Conservation (phyloP, 495 filamentous ascomycete genomes). For the Neurospora terricola region DNA sequence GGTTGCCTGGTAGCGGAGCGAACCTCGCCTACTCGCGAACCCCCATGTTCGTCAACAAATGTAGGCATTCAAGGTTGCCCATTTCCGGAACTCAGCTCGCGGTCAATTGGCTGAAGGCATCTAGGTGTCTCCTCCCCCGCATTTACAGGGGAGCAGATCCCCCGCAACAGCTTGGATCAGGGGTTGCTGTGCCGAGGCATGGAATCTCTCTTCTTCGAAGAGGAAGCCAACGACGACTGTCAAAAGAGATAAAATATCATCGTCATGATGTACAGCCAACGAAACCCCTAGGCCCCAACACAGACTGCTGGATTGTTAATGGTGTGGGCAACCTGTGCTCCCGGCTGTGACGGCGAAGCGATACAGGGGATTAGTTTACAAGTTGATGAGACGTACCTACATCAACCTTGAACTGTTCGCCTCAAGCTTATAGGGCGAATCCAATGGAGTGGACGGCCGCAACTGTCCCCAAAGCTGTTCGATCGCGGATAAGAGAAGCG, state of each 20-base stretch:
- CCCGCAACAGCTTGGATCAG: conserved; percentile 3
- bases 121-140: conserved; percentile 7
- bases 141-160: conserved; percentile 9
- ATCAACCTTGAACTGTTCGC: background rate
- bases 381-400: background rate
- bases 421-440: background rate
- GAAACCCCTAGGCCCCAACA: background rate
- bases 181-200: conserved; percentile 9
- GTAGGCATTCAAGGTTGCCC: background rate
- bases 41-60: background rate
- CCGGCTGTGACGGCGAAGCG: background rate
- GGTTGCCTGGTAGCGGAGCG: background rate
- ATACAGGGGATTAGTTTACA: background rate
- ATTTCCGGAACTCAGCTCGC: background rate
- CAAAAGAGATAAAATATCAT: background rate
- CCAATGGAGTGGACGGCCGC: background rate
- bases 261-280: background rate
- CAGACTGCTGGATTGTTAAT: background rate
- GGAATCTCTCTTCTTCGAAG: background rate
- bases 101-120: conserved; percentile 3
- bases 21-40: background rate
- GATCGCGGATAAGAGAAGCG: background rate
- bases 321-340: background rate
- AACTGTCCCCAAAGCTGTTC: background rate
- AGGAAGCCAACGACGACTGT: background rate